Conservation (phyloP, 352 stramenopile genomes). For the Phytophthora ramorum region DNA sequence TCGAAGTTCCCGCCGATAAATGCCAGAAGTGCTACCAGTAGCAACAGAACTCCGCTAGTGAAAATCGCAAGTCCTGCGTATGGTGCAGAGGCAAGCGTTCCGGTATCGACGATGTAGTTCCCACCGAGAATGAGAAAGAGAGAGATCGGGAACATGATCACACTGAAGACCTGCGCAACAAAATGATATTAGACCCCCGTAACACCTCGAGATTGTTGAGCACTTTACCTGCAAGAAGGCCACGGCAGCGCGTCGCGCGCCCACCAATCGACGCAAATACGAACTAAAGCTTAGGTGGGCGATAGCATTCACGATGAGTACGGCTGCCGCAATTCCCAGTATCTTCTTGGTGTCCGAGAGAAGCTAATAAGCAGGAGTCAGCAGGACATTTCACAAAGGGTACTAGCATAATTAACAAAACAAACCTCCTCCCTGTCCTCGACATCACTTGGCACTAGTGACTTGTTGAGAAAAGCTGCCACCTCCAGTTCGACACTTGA, state of each 20-base stretch:
- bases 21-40: conserved; percentile 64
- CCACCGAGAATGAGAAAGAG: conserved; percentile 73
- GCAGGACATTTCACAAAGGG: background rate
- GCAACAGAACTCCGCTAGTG: conserved; percentile 51
- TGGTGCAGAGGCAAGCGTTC: conserved; percentile 64
- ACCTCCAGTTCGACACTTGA: conserved; percentile 52
- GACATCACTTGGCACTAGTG: conserved; percentile 38
- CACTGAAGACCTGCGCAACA: conserved; percentile 58
- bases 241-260: conserved; percentile 54
- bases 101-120: conserved; percentile 78
- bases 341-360: conserved; percentile 46
- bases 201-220: background rate
- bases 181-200: background rate
- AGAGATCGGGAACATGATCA: conserved; percentile 70
- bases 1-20: conserved; percentile 82
- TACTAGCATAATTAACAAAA: background rate
- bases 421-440: conserved; percentile 50
- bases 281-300: conserved; percentile 49
- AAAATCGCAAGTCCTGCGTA: conserved; percentile 83
- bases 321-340: conserved; percentile 41
- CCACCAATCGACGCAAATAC: conserved; percentile 59
- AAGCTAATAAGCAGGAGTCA: conserved; percentile 41
- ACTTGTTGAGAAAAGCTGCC: conserved; percentile 59
- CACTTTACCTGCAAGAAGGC: conserved; percentile 64
- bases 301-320: conserved; percentile 46